Evolutionary conservation across 169 alveolate species (phyloP).

Genomic region (Plasmodium yoelii): DNA sequence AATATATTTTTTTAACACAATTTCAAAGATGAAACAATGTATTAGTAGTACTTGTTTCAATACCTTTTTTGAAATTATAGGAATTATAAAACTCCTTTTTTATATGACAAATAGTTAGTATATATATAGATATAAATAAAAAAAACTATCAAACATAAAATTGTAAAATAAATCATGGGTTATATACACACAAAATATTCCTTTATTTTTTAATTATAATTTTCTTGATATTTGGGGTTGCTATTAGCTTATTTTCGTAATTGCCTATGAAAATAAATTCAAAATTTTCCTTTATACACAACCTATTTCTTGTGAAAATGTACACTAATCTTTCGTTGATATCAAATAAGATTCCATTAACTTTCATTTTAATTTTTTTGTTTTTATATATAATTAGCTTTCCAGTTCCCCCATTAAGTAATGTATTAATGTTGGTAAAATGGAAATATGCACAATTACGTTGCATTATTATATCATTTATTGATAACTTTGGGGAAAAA

Average conservation of each 20-base stretch:
- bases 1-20: too few relatives aligned
- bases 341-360: conserved; percentile 58
- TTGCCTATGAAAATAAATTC: conserved; percentile 76
- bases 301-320: conserved; percentile 75
- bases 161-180: too few relatives aligned
- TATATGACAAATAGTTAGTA: too few relatives aligned
- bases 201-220: conserved; percentile 50
- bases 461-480: conserved; percentile 36
- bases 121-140: conserved; percentile 9
- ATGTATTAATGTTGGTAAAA: conserved; percentile 33
- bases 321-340: conserved; percentile 74
- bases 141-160: too few relatives aligned
- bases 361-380: conserved; percentile 75
- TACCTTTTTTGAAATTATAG: too few relatives aligned
- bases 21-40: too few relatives aligned
- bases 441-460: conserved; percentile 22
- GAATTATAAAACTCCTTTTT: too few relatives aligned
- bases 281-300: conserved; percentile 74
- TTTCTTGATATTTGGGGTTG: conserved; percentile 70
- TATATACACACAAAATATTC: too few relatives aligned
- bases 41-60: too few relatives aligned
- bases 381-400: conserved; percentile 70
- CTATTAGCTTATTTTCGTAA: conserved; percentile 57
- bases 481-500: conserved; percentile 1
- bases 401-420: conserved; percentile 73